Evolutionary conservation across 2,329 filamentous ascomycete species (phyloP), one percentile per base, ranked within the genome.

Genomic region (Pezicula neosporulosa): DNA sequence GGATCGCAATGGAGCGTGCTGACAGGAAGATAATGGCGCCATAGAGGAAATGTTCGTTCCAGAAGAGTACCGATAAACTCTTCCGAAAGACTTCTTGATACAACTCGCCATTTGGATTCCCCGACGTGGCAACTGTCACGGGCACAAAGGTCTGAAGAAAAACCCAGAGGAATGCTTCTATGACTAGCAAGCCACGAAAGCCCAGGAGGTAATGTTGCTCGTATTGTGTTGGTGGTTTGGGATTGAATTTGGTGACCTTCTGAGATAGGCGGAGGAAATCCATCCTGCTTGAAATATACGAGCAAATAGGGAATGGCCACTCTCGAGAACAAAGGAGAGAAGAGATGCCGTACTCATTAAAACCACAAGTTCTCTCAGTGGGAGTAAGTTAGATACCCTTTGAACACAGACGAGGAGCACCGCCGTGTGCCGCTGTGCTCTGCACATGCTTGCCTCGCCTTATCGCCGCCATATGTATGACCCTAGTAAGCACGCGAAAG

Each of bases 141-240:
- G 74, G 74, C n/a, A 72, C 66, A 56, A 76, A 77, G 2, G 67
- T 68, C 43, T 69, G 64, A 41, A 77, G 70, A 57, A 74, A 77
- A 39, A 70, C 62, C 62, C 72, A 76, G 39, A 75, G 54, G 46
- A 77, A 73, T 9, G 69, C 67, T 53, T 72, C 61, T 10, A 77
- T 56, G 7, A 69, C 69, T 18, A 77, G 57, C n/a, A 74, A 55
- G 30, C 73, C 73, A 30, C 72, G 69, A 24, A 77, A 60, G n/a
- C 72, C 74, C 30, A 70, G 58, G n/a, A 76, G 66, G 49, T 74
- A 69, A 50, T 49, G 39, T 33, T 60, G 57, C 12, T 51, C 46
- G 16, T 51, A 46, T 24, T 36, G 24, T 12, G 48, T 47, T 49
- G 54, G 50, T 36, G 47, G 28, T 21, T 42, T 51, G 42, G 44